Evolutionary conservation across 495 filamentous ascomycete genomes (phyloP).

Genomic region (Lichenothelia convexa): DNA sequence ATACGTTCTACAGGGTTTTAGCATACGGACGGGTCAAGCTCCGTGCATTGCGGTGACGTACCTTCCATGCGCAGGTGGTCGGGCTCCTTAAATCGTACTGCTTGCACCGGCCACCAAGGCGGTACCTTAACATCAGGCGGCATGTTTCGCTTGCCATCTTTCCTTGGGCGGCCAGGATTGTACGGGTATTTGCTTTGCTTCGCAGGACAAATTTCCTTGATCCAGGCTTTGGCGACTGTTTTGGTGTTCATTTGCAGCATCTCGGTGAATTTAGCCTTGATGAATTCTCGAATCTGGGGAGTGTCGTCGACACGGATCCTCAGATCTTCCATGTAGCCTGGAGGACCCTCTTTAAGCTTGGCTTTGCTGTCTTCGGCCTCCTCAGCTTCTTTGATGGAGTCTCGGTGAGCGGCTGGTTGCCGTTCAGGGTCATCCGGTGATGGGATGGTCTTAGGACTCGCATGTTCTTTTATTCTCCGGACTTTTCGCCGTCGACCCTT

Average conservation of each 20-base stretch:
- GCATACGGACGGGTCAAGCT: neutral
- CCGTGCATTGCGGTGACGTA: slow-evolving; percentile 32
- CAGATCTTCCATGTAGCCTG: neutral
- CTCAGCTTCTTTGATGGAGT: too few relatives aligned
- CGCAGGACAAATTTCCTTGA: slow-evolving; percentile 66
- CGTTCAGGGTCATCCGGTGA: too few relatives aligned
- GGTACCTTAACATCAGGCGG: slow-evolving; percentile 39
- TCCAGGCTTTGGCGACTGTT: slow-evolving; percentile 57
- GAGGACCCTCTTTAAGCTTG: neutral
- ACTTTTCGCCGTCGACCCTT: too few relatives aligned
- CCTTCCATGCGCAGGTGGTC: slow-evolving; percentile 55
- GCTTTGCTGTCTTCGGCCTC: too few relatives aligned
- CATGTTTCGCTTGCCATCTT: neutral
- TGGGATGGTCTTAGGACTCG: too few relatives aligned
- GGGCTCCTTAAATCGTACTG: slow-evolving; percentile 59
- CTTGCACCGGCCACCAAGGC: slow-evolving; percentile 58
- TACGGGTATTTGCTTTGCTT: slow-evolving; percentile 79
- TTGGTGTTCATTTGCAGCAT: slow-evolving; percentile 59
- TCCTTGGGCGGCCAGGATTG: too few relatives aligned
- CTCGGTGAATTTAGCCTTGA: too few relatives aligned
- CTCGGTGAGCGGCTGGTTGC: too few relatives aligned
- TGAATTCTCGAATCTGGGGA: slow-evolving; percentile 3
- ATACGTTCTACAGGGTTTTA: slow-evolving; percentile 15
- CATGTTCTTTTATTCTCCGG: too few relatives aligned
- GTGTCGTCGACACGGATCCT: neutral